A percentile compares a stretch with the other conserved stretches of the same genome.
Evolutionary conservation across 768 basidiomycete genomes (phyloP).

Genomic region (Peribolospora kevripleyi): DNA sequence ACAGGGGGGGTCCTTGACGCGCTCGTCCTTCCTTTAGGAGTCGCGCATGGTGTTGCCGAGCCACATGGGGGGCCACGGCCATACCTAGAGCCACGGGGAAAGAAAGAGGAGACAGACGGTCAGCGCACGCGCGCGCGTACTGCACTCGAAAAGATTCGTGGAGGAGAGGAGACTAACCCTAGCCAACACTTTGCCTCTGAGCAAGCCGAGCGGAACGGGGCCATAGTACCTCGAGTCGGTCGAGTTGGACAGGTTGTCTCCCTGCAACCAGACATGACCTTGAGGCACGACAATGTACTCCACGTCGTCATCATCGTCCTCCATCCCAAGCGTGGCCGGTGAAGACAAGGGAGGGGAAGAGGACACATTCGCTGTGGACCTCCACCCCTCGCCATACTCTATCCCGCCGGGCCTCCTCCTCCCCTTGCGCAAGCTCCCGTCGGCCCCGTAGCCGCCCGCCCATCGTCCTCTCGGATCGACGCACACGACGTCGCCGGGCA

Average conservation of each 20-base stretch:
- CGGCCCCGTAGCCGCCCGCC: slow-evolving; percentile 7
- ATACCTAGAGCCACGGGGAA: no score
- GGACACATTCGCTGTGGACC: not conserved
- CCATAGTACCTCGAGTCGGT: slow-evolving; percentile 83
- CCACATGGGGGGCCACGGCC: no score
- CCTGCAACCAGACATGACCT: slow-evolving; percentile 72
- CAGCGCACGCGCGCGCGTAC: no score
- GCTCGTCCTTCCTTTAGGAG: no score
- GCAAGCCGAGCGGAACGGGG: slow-evolving; percentile 56
- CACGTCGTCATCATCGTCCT: slow-evolving; percentile 26
- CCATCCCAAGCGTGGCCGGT: not conserved
- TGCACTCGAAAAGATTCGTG: no score
- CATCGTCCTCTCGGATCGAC: slow-evolving; percentile 38
- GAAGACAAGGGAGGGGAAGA: not conserved
- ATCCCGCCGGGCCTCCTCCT: slow-evolving; percentile 4
- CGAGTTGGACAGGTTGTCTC: slow-evolving; percentile 63
- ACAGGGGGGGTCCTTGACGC: no score
- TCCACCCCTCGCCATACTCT: slow-evolving; percentile 1
- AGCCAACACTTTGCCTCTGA: slow-evolving; percentile 35
- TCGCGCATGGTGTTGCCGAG: no score
- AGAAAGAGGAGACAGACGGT: no score
- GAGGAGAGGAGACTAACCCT: slow-evolving; percentile 7
- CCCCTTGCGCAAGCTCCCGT: slow-evolving; percentile 7
- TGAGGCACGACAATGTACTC: slow-evolving; percentile 57
- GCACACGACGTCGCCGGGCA: slow-evolving; percentile 70